Conservation (phyloP, 192 early-diverging fungal genomes). For the Coemansia sp. region DNA sequence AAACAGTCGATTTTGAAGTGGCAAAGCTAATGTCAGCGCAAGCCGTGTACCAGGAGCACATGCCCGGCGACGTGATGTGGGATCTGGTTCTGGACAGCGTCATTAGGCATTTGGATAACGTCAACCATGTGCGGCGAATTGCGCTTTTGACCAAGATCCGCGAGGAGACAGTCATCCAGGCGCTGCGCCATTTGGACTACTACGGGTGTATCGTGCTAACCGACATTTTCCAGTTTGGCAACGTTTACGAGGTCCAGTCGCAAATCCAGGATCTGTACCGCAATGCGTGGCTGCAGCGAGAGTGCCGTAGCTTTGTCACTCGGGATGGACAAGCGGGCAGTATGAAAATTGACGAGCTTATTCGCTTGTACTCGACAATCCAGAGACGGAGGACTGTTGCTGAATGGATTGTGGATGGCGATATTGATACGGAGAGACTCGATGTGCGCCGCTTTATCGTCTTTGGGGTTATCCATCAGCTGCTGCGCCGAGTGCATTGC, state of each 20-base stretch:
- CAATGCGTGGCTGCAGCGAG: conserved; percentile 61
- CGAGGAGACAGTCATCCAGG: conserved; percentile 65
- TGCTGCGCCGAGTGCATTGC: conserved; percentile 85
- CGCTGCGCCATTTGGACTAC: conserved; percentile 87
- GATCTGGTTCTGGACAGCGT: conserved; percentile 84
- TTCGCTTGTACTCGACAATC: conserved; percentile 74
- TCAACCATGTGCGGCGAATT: conserved; percentile 77
- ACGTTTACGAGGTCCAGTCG: conserved; percentile 65
- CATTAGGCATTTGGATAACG: conserved; percentile 77
- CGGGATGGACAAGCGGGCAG: conserved; percentile 35
- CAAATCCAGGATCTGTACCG: conserved; percentile 52
- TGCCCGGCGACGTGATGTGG: conserved; percentile 75
- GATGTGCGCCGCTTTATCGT: conserved; percentile 86
- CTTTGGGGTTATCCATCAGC: conserved; percentile 82
- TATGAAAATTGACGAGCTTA: conserved; percentile 64
- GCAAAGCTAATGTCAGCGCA: conserved; percentile 27
- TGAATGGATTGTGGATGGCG: conserved; percentile 83
- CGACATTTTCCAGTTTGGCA: conserved; percentile 94
- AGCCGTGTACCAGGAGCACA: conserved; percentile 60
- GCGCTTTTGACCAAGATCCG: conserved; percentile 76
- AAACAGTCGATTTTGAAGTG: conserved; percentile 35
- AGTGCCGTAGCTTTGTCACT: conserved; percentile 75
- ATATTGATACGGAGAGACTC: conserved; percentile 60
- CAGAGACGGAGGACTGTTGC: conserved; percentile 71
- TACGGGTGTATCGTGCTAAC: conserved; percentile 88